Evolutionary conservation across 225 moss, liverwort and hornwort species (phyloP), one percentile per base, ranked within the genome.

Genomic region (Physcomitrellopsis africana): DNA sequence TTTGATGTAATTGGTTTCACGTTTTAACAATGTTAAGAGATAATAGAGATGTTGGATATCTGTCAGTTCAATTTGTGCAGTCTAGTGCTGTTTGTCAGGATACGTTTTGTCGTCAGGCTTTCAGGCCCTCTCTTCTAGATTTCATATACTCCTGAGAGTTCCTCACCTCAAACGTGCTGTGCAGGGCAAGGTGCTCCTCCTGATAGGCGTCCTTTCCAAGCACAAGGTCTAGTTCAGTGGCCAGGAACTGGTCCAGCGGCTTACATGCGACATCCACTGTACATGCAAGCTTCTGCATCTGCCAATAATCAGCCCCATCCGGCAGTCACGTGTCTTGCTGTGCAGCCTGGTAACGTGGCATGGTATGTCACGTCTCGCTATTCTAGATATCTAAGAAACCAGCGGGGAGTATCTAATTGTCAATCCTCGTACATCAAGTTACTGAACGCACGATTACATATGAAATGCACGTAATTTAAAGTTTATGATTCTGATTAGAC

Each of bases 141-240:
- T 43, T 23, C 23, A 17, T 22, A 24, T 32, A 49, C 17, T 55
- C 24, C 19, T 11, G 43, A 65, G 61, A 77, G 68, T 57, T 67
- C 23, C 57, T 29, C 51, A 72, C n/a, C 42, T 72, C 8, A 49
- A 56, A 53, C 17, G 26, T 65, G 66, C 32, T 61, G 52, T 67
- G 63, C 86, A 97, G 92, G 92, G 51, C 91, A 91, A 80, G 87
- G 68, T 86, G 87, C 82, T 60, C 67, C 67, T 63, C 90, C 92
- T 54, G 87, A 87, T 54, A 79, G 84, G 57, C 72, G 73, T 41
- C 52, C 79, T 47, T 76, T 75, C 23, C 82, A 86, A 76, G 87
- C 84, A 54, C 84, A 77, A 72, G 83, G 79, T 65, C 32, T 70
- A 42, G 78, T 77, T 61, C 93, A 90, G 73, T 83, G 84, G 65